phyloP scores from a whole-genome alignment of 345 rosid species.

The Pistacia atlantica region DNA sequence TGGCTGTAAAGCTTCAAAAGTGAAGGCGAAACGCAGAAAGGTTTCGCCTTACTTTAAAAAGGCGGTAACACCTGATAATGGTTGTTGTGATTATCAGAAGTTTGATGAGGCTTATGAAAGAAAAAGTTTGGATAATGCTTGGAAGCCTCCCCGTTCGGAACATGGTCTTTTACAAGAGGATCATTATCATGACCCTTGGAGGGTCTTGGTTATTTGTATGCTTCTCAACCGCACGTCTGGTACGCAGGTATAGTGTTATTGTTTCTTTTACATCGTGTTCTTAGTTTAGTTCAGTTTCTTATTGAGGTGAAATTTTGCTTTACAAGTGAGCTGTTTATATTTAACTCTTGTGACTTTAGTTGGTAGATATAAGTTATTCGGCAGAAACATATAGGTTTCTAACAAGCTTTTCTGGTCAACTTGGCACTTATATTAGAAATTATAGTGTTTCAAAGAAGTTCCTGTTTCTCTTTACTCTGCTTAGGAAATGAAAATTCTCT shows the following conservation, averaged over 20 bases:
- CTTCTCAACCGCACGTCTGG: conserved; percentile 72
- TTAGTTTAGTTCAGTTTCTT: neutral
- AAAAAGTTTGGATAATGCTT: conserved; percentile 42
- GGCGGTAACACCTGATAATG: neutral
- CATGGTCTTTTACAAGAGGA: conserved; percentile 58
- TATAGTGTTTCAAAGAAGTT: neutral
- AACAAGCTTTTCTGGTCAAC: neutral
- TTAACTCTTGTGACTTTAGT: neutral
- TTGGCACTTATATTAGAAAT: neutral
- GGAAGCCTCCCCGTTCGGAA: conserved; percentile 62
- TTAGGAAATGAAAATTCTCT: neutral
- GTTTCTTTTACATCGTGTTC: neutral
- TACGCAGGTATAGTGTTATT: conserved; percentile 41
- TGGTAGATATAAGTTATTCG: too few species aligned
- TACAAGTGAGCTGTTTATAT: neutral
- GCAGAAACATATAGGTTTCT: neutral
- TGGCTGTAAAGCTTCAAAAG: neutral
- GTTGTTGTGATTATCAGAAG: conserved; percentile 40
- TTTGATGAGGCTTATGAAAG: conserved; percentile 58
- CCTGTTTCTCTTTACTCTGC: neutral
- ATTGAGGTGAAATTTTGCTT: neutral
- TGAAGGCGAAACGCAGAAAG: conserved; percentile 20
- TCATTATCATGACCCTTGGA: conserved; percentile 70
- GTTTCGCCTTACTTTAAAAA: conserved; percentile 42
- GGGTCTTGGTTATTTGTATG: conserved; percentile 69